A percentile compares a stretch with the other conserved stretches of the same genome.
Conservation (phyloP, 1,139 yeast species). For the Hyphopichia burtonii region DNA sequence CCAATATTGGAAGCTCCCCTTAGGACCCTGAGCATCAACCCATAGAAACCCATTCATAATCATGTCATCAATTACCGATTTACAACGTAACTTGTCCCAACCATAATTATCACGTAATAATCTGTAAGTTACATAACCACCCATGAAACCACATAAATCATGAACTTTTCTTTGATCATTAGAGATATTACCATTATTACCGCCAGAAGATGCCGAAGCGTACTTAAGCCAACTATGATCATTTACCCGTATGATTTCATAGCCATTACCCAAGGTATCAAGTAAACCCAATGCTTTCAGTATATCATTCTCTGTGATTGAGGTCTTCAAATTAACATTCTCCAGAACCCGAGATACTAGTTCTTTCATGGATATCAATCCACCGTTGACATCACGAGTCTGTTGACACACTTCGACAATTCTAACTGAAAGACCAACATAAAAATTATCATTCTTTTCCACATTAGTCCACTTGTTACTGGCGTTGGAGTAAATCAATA, state of each 20-base stretch:
- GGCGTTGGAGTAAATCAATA: slow-evolving; percentile 27
- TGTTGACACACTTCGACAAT: slow-evolving; percentile 73
- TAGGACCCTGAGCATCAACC: slow-evolving; percentile 63
- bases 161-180: slow-evolving; percentile 68
- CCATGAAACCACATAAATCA: slow-evolving; percentile 68
- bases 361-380: slow-evolving; percentile 67
- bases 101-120: slow-evolving; percentile 66
- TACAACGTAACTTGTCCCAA: slow-evolving; percentile 68
- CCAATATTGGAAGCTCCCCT: slow-evolving; percentile 63
- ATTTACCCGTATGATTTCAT: slow-evolving; percentile 31
- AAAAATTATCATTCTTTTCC: slow-evolving; percentile 51
- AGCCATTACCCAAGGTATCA: slow-evolving; percentile 36
- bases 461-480: slow-evolving; percentile 15
- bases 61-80: slow-evolving; percentile 72
- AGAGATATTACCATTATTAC: slow-evolving; percentile 27
- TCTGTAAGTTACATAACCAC: slow-evolving; percentile 63
- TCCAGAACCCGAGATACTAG: slow-evolving; percentile 33
- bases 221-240: slow-evolving; percentile 43
- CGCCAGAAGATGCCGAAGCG: slow-evolving; percentile 29
- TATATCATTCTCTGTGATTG: slow-evolving; percentile 19
- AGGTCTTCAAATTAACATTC: slow-evolving; percentile 17
- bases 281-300: slow-evolving; percentile 18
- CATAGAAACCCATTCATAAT: slow-evolving; percentile 78
- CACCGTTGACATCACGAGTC: slow-evolving; percentile 76
- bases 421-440: slow-evolving; percentile 65